These are phyloP conservation scores for Zea mays DNA, from an alignment of 176 grass and related monocot genomes.

Conservation along the genomic window Zm-B73-REFERENCE-NAM-5.0 NC_050097.1:172394001-172394500, in stretches of 20 bases:
- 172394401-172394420: slow-evolving; percentile 38
- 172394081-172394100: slow-evolving; percentile 39
- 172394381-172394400: slow-evolving; percentile 46
- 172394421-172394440: slow-evolving; percentile 54
- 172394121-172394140: neutral
- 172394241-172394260: neutral
- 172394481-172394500: slow-evolving; percentile 49
- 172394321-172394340: slow-evolving; percentile 25
- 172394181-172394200: slow-evolving; percentile 13
- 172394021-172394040: slow-evolving; percentile 29
- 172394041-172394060: slow-evolving; percentile 28
- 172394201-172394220: neutral
- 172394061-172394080: slow-evolving; percentile 61
- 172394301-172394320: slow-evolving; percentile 10
- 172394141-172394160: neutral
- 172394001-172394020: slow-evolving; percentile 28
- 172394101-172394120: neutral
- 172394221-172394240: slow-evolving; percentile 17
- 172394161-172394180: neutral
- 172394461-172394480: slow-evolving; percentile 42
- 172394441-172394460: slow-evolving; percentile 34
- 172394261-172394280: slow-evolving; percentile 12
- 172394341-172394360: slow-evolving; percentile 47
- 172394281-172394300: neutral
- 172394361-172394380: slow-evolving; percentile 42